These are phyloP conservation scores for Aspergillus fructus DNA, from an alignment of 2,329 filamentous ascomycete species.

Conservation along the genomic window DNA sequence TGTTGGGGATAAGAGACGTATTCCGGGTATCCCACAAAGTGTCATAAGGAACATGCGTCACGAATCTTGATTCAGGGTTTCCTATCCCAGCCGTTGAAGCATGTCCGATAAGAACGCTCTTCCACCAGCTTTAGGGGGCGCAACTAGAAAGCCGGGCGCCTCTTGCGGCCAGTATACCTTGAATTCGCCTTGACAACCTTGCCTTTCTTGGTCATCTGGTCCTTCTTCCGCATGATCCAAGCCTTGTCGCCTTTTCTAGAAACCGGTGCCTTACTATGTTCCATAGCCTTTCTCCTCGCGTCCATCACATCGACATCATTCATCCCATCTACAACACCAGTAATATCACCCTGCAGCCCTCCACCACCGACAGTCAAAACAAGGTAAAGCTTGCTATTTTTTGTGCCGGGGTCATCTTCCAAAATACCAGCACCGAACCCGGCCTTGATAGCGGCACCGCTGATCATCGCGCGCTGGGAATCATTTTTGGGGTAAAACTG, in stretches of 20 bases:
- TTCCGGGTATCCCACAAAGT: background rate
- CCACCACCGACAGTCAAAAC: conserved; percentile 86
- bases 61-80: background rate
- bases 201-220: conserved; percentile 88
- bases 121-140: background rate
- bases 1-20: background rate
- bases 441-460: conserved; percentile 82
- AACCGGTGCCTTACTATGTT: conserved; percentile 41
- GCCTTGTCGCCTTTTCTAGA: conserved; percentile 51
- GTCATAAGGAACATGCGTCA: background rate
- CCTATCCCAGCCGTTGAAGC: background rate
- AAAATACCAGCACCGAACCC: conserved; percentile 93
- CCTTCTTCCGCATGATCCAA: conserved; percentile 67
- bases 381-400: conserved; percentile 94
- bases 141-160: conserved; percentile 69
- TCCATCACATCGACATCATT: conserved; percentile 82
- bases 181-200: conserved; percentile 90
- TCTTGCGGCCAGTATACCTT: conserved; percentile 91
- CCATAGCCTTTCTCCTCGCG: conserved; percentile 54
- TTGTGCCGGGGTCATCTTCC: conserved; percentile 93
- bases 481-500: conserved; percentile 99
- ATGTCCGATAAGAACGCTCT: background rate
- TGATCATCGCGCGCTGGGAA: conserved; percentile 87
- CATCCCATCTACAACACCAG: conserved; percentile 84
- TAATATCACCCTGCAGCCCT: conserved; percentile 70